phyloP scores from a whole-genome alignment of 257 asterid genomes.

The Solanum clarkiae region DNA sequence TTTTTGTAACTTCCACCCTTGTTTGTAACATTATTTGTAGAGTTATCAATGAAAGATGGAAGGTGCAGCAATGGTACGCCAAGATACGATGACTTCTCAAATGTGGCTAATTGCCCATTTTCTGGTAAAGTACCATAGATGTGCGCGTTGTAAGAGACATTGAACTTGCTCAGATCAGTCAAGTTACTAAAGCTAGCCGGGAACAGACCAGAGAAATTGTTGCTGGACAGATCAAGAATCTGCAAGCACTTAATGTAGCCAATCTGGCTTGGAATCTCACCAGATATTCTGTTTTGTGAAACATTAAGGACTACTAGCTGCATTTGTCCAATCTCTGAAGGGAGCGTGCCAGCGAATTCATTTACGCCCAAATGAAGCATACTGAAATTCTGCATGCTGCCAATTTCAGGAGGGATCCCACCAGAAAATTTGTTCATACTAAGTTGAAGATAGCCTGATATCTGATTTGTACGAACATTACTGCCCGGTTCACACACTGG shows the following conservation, averaged over 20 bases:
- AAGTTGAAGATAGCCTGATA: constrained; percentile 75
- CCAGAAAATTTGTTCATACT: constrained; percentile 59
- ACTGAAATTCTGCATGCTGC: constrained; percentile 57
- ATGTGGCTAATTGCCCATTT: constrained; percentile 62
- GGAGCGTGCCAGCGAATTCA: constrained; percentile 40
- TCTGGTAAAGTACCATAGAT: constrained; percentile 55
- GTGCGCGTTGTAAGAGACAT: constrained; percentile 64
- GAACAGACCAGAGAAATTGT: constrained; percentile 69
- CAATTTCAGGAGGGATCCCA: constrained; percentile 50
- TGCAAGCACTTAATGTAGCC: constrained; percentile 61
- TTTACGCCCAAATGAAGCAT: constrained; percentile 67
- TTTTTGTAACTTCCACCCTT: neutral
- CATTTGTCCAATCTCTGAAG: constrained; percentile 32
- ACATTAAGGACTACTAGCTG: constrained; percentile 53
- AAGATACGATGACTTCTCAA: constrained; percentile 63
- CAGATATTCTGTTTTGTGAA: constrained; percentile 45
- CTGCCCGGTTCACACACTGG: constrained; percentile 64
- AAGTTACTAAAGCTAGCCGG: constrained; percentile 49
- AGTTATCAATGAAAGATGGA: constrained; percentile 48
- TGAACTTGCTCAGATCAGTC: constrained; percentile 59
- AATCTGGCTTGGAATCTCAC: constrained; percentile 51
- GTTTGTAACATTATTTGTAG: constrained; percentile 1
- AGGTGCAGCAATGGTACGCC: constrained; percentile 60
- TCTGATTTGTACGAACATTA: constrained; percentile 27
- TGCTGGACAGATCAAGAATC: constrained; percentile 61